A percentile compares a stretch with the other conserved stretches of the same genome.
These are phyloP conservation scores for Glutinoglossum americanum DNA, from an alignment of 495 filamentous ascomycete genomes.

Conservation along the genomic window DNA sequence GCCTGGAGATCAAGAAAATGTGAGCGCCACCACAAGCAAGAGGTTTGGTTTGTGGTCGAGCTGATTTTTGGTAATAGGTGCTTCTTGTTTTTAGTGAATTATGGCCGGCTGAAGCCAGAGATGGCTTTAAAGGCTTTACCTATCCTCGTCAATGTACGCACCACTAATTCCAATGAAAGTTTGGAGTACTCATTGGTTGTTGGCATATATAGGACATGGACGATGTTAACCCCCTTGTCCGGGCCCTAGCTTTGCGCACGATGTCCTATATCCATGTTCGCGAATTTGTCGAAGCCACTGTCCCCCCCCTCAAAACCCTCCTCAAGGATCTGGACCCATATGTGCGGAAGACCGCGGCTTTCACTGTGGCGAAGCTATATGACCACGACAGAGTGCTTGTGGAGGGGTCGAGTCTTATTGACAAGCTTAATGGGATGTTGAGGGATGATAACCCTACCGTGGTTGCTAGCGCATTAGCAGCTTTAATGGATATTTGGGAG, in stretches of 20 bases:
- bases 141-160: slow-evolving; percentile 53
- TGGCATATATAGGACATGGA: slow-evolving; percentile 58
- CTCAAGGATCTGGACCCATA: slow-evolving; percentile 85
- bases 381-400: slow-evolving; percentile 86
- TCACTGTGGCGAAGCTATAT: slow-evolving; percentile 93
- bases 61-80: slow-evolving; percentile 40
- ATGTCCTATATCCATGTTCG: slow-evolving; percentile 95
- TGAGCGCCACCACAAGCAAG: slow-evolving; percentile 20
- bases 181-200: background rate
- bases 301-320: slow-evolving; percentile 60
- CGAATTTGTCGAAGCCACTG: slow-evolving; percentile 83
- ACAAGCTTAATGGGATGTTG: slow-evolving; percentile 71
- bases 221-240: slow-evolving; percentile 77
- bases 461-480: slow-evolving; percentile 78
- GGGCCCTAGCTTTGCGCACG: slow-evolving; percentile 79
- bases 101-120: slow-evolving; percentile 84
- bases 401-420: slow-evolving; percentile 78
- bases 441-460: slow-evolving; percentile 95
- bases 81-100: slow-evolving; percentile 94
- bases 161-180: background rate
- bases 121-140: slow-evolving; percentile 85
- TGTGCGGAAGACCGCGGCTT: slow-evolving; percentile 91
- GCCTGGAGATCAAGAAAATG: slow-evolving; percentile 99
- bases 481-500: slow-evolving; percentile 96
- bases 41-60: slow-evolving; percentile 1